These are phyloP conservation scores for Phenoliferia sp. DNA, from an alignment of 1,284 basidiomycete genomes.

Conservation along the genomic window DNA sequence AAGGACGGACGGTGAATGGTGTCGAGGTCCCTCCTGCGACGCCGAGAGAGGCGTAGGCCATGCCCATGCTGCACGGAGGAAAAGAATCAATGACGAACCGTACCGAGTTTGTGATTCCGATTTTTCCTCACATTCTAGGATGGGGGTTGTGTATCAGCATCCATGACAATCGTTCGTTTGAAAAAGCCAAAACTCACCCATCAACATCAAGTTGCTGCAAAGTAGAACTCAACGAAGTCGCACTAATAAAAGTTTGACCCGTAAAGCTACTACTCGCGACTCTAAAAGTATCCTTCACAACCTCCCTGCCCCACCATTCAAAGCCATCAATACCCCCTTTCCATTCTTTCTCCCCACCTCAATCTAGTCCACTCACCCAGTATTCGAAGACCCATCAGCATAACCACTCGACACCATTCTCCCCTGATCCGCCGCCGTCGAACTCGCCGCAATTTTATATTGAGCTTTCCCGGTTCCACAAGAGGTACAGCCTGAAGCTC, in stretches of 20 bases:
- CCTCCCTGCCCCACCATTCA: no score
- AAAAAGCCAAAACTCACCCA: background rate
- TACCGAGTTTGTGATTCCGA: no score
- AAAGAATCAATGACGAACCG: no score
- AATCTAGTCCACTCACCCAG: no score
- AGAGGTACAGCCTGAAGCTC: constrained; percentile 16
- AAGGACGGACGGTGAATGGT: constrained; percentile 5
- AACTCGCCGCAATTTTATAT: constrained; percentile 10
- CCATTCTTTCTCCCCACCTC: no score
- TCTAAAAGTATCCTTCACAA: background rate
- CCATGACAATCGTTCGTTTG: background rate
- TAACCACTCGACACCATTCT: constrained; percentile 17
- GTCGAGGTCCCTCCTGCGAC: constrained; percentile 8
- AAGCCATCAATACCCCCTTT: no score
- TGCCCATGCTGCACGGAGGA: constrained; percentile 19
- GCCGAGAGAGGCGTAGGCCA: constrained; percentile 19
- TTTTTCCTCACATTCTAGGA: background rate
- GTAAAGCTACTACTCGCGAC: background rate
- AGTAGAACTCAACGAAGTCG: background rate
- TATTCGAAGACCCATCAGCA: constrained; percentile 22
- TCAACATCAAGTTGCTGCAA: background rate
- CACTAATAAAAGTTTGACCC: background rate
- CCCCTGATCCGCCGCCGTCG: constrained; percentile 4
- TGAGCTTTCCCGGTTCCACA: constrained; percentile 23
- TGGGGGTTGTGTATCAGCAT: background rate